These are phyloP conservation scores for Periconia sp. DNA, from an alignment of 2,329 filamentous ascomycete species.

Conservation along the genomic window DNA sequence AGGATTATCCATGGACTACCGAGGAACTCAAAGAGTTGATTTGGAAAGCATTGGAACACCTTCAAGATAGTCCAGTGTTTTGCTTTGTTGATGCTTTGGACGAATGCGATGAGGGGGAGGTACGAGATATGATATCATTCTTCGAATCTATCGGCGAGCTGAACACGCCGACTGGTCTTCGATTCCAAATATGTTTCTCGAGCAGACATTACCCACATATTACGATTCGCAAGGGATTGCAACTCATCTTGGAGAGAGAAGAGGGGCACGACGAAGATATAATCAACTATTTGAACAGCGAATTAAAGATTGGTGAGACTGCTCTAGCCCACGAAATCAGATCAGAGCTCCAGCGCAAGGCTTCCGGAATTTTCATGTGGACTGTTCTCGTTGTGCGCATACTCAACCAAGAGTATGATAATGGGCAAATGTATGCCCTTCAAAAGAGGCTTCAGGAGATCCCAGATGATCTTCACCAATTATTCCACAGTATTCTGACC, in stretches of 20 bases:
- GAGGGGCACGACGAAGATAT: slow-evolving; percentile 40
- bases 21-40: slow-evolving; percentile 12
- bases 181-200: slow-evolving; percentile 47
- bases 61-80: slow-evolving; percentile 9
- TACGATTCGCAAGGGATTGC: slow-evolving; percentile 24
- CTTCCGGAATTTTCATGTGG: slow-evolving; percentile 50
- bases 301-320: slow-evolving; percentile 14
- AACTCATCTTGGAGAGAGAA: slow-evolving; percentile 38
- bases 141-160: slow-evolving; percentile 43
- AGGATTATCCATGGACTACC: slow-evolving; percentile 6
- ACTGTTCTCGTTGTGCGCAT: slow-evolving; percentile 49
- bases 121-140: slow-evolving; percentile 46
- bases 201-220: slow-evolving; percentile 54
- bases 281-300: slow-evolving; percentile 12
- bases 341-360: slow-evolving; percentile 33
- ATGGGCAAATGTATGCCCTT: slow-evolving; percentile 18
- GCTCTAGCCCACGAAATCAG: slow-evolving; percentile 17
- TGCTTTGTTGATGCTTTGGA: slow-evolving; percentile 48
- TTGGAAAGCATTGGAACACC: slow-evolving; percentile 9
- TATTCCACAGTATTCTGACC: too few relatives aligned
- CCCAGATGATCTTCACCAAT: slow-evolving; percentile 3
- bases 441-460: slow-evolving; percentile 5
- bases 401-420: slow-evolving; percentile 44
- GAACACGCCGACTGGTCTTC: slow-evolving; percentile 2
- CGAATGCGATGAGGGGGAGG: slow-evolving; percentile 48